Evolutionary conservation across 1,284 basidiomycete genomes (phyloP).

Genomic region (Ceratobasidium sp.): DNA sequence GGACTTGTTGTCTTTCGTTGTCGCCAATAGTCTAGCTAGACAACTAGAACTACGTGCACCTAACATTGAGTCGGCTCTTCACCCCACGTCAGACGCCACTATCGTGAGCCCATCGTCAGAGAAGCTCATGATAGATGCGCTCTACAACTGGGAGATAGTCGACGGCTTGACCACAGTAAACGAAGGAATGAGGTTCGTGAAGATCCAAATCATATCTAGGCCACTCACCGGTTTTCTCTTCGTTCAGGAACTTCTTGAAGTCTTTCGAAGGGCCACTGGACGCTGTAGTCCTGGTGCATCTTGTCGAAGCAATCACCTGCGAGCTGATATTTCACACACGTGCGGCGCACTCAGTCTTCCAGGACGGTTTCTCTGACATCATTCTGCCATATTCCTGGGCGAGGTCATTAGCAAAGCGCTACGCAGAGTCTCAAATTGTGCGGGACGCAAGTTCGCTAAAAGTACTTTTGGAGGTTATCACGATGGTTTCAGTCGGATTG

Average conservation of each 20-base stretch:
- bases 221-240: not conserved
- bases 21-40: not conserved
- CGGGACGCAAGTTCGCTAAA: slow-evolving; percentile 9
- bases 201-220: not conserved
- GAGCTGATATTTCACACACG: slow-evolving; percentile 11
- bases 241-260: not conserved
- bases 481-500: not conserved
- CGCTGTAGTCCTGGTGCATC: slow-evolving; percentile 11
- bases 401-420: not conserved
- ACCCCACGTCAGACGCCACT: not conserved
- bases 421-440: not conserved
- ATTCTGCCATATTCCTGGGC: slow-evolving; percentile 21
- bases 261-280: slow-evolving; percentile 9
- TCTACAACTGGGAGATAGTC: not conserved
- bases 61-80: not conserved
- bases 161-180: not conserved
- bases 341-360: not conserved
- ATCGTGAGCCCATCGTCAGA: not conserved
- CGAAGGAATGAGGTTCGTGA: not conserved
- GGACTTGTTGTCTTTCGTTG: not conserved
- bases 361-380: slow-evolving; percentile 24
- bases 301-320: slow-evolving; percentile 20
- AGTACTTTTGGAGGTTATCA: not conserved
- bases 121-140: not conserved
- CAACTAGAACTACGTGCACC: not conserved